Evolutionary conservation across 768 basidiomycete genomes (phyloP), one percentile per base, ranked within the genome.

Genomic region (Rhodocollybia butyracea): DNA sequence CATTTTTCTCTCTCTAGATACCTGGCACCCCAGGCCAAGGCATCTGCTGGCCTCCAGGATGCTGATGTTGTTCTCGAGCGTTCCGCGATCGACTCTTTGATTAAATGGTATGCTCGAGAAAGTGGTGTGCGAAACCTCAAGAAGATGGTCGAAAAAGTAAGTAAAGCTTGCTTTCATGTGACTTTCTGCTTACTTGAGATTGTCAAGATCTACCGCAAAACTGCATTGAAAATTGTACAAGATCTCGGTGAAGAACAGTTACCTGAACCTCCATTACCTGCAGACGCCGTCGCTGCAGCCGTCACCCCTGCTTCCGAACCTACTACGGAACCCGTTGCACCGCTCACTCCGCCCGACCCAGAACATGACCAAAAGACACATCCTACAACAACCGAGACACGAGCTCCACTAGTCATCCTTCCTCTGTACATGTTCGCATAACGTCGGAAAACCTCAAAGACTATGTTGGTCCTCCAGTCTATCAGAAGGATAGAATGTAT

Each of bases 131-230:
- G 97, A 46, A 94, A 94, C 66, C 66, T 99, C 68, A 98, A 98
- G 85, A 98, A 99, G 73, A 91, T 95, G 64, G 96, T 99, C 53
- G 96, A 99, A 66, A 98, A 98, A 85, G 94, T 93, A 57, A 2
- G 65, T 15, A n/a, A 22, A 39, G 45, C 38, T 27, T 21, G 31
- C 39, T 6, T 55, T 34, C 38, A n/a, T 12, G n/a, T 53, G 7
- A 42, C 30, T 8, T 24, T 5, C 17, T 31, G 32, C 17, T 29
- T 34, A 21, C 24, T 51, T 17, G 3, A 2, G 8, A 13, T 6
- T 29, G 31, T 31, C 12, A 58, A 98, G 94, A 94, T 99, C 55
- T 98, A 95, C 71, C 85, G 97, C 58, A 99, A 99, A 69, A 91
- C 95, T 13, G 95, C 96, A 0, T 75, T 96, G 60, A 92, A 89